Evolutionary conservation across 768 basidiomycete genomes (phyloP).

Genomic region (Naganishia randhawae): DNA sequence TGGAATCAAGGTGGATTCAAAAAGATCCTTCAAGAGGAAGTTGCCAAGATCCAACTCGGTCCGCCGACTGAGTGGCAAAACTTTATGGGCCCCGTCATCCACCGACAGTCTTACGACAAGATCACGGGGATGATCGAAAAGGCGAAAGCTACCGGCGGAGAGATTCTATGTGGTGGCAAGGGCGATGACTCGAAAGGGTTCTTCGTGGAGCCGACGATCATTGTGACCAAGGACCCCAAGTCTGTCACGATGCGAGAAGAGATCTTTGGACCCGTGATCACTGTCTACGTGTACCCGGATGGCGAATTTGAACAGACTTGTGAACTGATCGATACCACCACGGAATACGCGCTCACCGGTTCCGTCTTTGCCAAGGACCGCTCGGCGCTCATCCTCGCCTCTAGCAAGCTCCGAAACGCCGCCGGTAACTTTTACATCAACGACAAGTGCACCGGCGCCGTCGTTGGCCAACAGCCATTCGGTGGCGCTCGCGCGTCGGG

Average conservation of each 20-base stretch:
- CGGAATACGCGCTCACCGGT: conserved; percentile 89
- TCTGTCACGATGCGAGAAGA: conserved; percentile 88
- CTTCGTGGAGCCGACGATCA: conserved; percentile 90
- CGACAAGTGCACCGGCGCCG: conserved; percentile 70
- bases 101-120: conserved; percentile 82
- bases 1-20: conserved; percentile 81
- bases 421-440: conserved; percentile 98
- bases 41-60: conserved; percentile 81
- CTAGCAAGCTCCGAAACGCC: conserved; percentile 77
- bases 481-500: conserved; percentile 89
- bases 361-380: conserved; percentile 83
- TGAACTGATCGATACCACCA: conserved; percentile 78
- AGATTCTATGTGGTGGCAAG: conserved; percentile 77
- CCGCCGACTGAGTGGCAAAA: conserved; percentile 67
- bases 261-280: conserved; percentile 94
- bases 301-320: conserved; percentile 78
- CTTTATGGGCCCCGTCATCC: conserved; percentile 96
- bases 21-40: conserved; percentile 67
- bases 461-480: conserved; percentile 91
- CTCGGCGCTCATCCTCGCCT: conserved; percentile 70
- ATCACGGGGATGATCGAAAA: conserved; percentile 75
- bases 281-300: conserved; percentile 88
- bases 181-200: conserved; percentile 82
- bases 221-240: conserved; percentile 83
- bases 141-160: conserved; percentile 83